Evolutionary conservation across 805 yeast genomes (phyloP).

Genomic region (Yarrowia osloensis): DNA sequence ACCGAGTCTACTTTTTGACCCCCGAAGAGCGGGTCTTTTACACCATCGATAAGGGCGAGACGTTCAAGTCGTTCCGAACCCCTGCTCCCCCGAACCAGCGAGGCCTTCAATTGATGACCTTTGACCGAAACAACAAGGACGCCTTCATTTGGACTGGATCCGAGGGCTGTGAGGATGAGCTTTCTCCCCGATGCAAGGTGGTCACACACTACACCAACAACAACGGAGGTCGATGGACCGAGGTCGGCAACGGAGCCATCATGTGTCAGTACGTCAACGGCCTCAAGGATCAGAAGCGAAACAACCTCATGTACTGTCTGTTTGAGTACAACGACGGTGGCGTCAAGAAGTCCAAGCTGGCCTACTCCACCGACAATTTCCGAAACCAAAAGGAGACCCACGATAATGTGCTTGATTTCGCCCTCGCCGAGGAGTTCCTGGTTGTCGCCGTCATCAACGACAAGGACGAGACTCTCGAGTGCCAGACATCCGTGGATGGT

Average conservation of each 20-base stretch:
- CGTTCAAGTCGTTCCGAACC: conserved; percentile 51
- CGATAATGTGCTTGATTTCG: conserved; percentile 69
- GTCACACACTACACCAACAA: conserved; percentile 65
- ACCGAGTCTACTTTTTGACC: conserved; percentile 59
- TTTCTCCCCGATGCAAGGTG: conserved; percentile 53
- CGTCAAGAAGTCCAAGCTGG: conserved; percentile 36
- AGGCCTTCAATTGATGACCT: conserved; percentile 51
- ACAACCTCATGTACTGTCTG: conserved; percentile 67
- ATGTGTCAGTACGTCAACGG: conserved; percentile 71
- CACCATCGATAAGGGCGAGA: conserved; percentile 68
- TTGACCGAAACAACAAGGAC: conserved; percentile 58
- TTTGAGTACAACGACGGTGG: conserved; percentile 34
- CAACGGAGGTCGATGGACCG: conserved; percentile 64
- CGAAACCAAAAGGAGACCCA: conserved; percentile 44
- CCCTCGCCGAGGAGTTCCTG: conserved; percentile 67
- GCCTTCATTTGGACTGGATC: conserved; percentile 72
- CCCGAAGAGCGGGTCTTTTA: conserved; percentile 52
- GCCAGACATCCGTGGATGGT: conserved; percentile 81
- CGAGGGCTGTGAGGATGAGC: conserved; percentile 54
- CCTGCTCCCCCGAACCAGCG: conserved; percentile 53
- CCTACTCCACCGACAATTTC: conserved; percentile 60
- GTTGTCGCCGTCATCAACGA: conserved; percentile 63
- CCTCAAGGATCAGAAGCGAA: conserved; percentile 49
- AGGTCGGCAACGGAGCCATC: conserved; percentile 54
- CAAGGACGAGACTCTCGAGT: conserved; percentile 56